Base-by-base conservation (phyloP, 2,329 filamentous ascomycete genomes). In the Dothistroma pini region DNA sequence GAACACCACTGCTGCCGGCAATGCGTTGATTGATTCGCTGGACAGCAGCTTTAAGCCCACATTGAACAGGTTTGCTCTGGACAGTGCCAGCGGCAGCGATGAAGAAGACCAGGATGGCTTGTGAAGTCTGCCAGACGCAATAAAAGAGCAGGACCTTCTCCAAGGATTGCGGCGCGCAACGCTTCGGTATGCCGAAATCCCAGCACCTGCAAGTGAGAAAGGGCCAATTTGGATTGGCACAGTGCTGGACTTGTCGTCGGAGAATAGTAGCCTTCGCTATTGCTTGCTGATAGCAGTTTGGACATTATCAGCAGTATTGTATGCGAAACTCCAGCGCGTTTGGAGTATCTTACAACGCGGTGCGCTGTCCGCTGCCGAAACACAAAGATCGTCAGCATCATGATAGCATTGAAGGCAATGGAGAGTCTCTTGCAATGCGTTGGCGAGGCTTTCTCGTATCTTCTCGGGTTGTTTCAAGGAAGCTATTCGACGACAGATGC, bases 31-130 rank as follows among this genome's bases (percentile, higher is more conserved):
- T 22, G 59, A 61, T 47, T 50, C 51, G 21, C 22, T 58, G 5
- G 52, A 56, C 29, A 21, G 25, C 19, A 57, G 38, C n/a, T 61
- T 61, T 50, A 52, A 29, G 32, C 59, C 56, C 10, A 61, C 59
- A 11, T 22, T 61, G 54, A 32, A n/a, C 34, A 19, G 32, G 22
- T 25, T 10, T 11, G 35, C 3, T 35, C 41, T 53, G 8, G n/a
- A 48, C 50, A 47, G 19, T 11, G 2, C 19, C 14, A 19, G n/a
- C 38, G 34, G 35, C 14, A 11, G 3, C 44, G 8, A 47, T 12
- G 31, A 32, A 19, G 34, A 54, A 31, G 57, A 32, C 21, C 32
- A 34, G 31, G 56, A 52, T 44, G 54, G 38, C 21, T 16, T 19
- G 35, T 47, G 41, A 44, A 44, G 41, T 44, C 32, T 54, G 52